Percentiles rank a stretch among this genome's conserved stretches.
Conservation (phyloP, 2,329 filamentous ascomycete species). For the Cladorrhinum sp. region DNA sequence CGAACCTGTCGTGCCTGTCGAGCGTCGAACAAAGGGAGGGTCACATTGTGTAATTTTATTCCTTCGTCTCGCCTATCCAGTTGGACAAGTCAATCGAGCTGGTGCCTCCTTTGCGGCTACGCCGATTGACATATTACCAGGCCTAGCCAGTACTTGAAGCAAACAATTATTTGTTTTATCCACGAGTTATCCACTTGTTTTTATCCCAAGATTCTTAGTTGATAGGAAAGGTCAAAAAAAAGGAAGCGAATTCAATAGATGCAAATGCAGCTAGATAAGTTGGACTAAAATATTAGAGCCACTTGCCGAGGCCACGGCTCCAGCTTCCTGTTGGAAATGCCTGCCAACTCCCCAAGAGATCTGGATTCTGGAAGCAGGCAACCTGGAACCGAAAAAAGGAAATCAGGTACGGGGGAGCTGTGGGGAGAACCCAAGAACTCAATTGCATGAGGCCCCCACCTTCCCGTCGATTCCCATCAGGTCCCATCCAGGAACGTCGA, state of each 20-base stretch:
- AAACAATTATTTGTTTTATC: neutral
- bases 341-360: neutral
- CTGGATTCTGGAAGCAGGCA: neutral
- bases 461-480: too few species aligned
- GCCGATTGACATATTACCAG: neutral
- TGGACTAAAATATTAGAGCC: too few species aligned
- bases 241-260: too few species aligned
- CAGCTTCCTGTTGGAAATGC: neutral
- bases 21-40: neutral
- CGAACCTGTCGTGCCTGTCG: neutral
- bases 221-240: neutral
- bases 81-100: neutral
- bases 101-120: neutral
- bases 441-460: slow-evolving; percentile 3
- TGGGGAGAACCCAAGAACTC: slow-evolving; percentile 2
- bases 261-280: too few species aligned
- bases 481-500: slow-evolving; percentile 2
- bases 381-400: slow-evolving; percentile 4
- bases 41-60: neutral
- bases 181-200: neutral
- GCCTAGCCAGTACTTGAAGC: neutral
- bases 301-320: neutral
- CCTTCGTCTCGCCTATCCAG: neutral
- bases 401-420: slow-evolving; percentile 6
- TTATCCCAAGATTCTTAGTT: too few species aligned